Evolutionary conservation across 306 rosid genomes (phyloP).

Genomic region (Cercis canadensis): DNA sequence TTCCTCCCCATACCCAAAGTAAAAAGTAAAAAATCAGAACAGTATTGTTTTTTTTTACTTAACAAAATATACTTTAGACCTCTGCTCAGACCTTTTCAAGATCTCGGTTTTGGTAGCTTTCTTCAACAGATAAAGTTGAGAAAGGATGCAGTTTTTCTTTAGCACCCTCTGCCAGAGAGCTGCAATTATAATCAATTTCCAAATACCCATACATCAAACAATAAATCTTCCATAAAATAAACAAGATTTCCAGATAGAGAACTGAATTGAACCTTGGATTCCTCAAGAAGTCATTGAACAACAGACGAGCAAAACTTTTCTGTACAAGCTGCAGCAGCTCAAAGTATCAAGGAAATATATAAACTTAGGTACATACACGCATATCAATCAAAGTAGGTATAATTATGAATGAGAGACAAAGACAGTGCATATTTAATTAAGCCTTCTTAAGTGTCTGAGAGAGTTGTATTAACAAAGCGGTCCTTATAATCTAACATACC

Average conservation of each 20-base stretch:
- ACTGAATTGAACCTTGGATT: slow-evolving; percentile 68
- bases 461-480: background rate
- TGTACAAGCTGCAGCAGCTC: slow-evolving; percentile 85
- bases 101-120: slow-evolving; percentile 95
- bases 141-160: slow-evolving; percentile 86
- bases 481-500: slow-evolving; percentile 54
- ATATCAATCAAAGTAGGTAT: slow-evolving; percentile 8
- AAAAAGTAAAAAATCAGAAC: background rate
- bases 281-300: slow-evolving; percentile 75
- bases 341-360: slow-evolving; percentile 18
- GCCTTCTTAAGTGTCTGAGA: slow-evolving; percentile 19
- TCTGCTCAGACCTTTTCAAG: slow-evolving; percentile 83
- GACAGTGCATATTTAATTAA: slow-evolving; percentile 19
- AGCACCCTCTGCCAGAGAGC: slow-evolving; percentile 74
- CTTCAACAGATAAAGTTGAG: slow-evolving; percentile 69
- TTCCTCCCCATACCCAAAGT: background rate
- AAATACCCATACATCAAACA: slow-evolving; percentile 27
- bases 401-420: slow-evolving; percentile 12
- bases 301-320: slow-evolving; percentile 92
- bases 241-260: background rate
- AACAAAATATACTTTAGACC: slow-evolving; percentile 7
- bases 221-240: slow-evolving; percentile 28
- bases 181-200: slow-evolving; percentile 51
- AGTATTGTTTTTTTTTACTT: slow-evolving; percentile 17
- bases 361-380: background rate